These are phyloP conservation scores for Hammondia hammondi DNA, from an alignment of 169 alveolate species.

Conservation along the genomic window DNA sequence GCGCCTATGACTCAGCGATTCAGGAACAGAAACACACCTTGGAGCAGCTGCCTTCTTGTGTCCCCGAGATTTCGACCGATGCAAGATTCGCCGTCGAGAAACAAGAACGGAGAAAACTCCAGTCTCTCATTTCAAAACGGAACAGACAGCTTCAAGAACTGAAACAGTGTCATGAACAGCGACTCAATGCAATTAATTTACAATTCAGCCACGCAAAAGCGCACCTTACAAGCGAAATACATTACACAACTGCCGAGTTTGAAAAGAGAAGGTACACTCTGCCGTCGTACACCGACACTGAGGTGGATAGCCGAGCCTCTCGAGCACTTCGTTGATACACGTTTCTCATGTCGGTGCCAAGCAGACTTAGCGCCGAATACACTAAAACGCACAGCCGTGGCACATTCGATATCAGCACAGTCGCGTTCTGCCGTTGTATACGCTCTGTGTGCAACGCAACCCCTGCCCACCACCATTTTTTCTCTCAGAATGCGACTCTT, in stretches of 20 bases:
- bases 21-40: not conserved
- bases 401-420: no score
- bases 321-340: no score
- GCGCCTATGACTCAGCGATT: not conserved
- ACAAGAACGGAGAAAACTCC: not conserved
- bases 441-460: no score
- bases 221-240: not conserved
- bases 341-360: no score
- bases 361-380: no score
- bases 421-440: no score
- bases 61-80: not conserved
- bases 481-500: not conserved
- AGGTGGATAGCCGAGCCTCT: no score
- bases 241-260: not conserved
- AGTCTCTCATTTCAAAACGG: not conserved
- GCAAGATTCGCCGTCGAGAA: not conserved
- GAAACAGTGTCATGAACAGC: not conserved
- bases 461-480: no score
- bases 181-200: not conserved
- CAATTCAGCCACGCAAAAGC: not conserved
- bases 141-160: not conserved
- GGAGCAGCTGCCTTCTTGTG: not conserved
- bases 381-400: no score
- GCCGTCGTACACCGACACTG: no score
- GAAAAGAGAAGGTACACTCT: not conserved